Evolutionary conservation across 2,329 filamentous ascomycete species (phyloP), one percentile per base, ranked within the genome.

Genomic region (Raffaelea albimanens): DNA sequence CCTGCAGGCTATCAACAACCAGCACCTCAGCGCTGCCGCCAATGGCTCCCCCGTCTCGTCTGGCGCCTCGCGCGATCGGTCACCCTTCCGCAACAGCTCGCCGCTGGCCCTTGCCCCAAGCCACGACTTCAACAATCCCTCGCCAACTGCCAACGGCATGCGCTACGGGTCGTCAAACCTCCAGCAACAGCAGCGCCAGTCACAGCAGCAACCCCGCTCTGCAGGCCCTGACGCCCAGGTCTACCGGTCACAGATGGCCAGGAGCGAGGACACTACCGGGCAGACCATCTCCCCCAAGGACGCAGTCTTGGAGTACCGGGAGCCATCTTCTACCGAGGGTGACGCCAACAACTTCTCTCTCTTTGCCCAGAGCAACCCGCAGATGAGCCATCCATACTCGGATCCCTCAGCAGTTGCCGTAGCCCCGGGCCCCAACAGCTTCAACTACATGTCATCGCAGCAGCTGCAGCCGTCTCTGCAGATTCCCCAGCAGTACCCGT

Each of bases 261-360:
- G 66, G 53, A 56, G 59, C 55, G 55, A 67, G n/a, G n/a, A n/a
- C n/a, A n/a, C n/a, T n/a, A n/a, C n/a, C n/a, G n/a, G n/a, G n/a
- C 87, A 87, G 64, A 95, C 91, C 0, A 95, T 98, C 42, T 97
- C 91, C 2, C 93, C 91, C 21, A 94, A 95, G 67, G 91, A 97
- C 58, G 87, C 90, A 1, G 67, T 95, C 50, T 68, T 96, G 44
- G 90, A 96, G 51, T 95, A 90, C 61, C 78, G 83, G 52, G 87
- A 93, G 36, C 65, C 72, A 0, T 11, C 40, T 1, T 18, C 31
- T 5, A 5, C 83, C 18, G 83, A 51, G 4, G 43, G 20, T 13
- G 45, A 84, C 43, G 67, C 29, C 3, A 16, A 76, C 4, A 80
- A 80, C 50, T 80, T 85, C 57, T 81, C 87, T 13, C 68, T 95